These are phyloP conservation scores for Backusella macrospora DNA, from an alignment of 192 early-diverging fungal species.

Conservation along the genomic window DNA sequence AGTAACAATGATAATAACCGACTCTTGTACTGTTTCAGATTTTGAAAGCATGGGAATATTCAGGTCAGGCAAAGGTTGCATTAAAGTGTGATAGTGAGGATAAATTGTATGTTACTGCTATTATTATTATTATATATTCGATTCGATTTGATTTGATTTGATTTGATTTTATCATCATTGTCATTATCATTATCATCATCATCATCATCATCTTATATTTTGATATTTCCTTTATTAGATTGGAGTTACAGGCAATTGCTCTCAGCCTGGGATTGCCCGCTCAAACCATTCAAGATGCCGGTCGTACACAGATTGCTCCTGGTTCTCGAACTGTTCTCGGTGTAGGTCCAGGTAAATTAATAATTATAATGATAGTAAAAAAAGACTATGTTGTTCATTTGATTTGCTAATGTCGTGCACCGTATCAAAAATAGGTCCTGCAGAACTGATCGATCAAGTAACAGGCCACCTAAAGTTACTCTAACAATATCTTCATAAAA, in stretches of 20 bases:
- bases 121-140: background rate
- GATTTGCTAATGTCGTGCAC: background rate
- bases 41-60: conserved; percentile 69
- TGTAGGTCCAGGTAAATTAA: conserved; percentile 79
- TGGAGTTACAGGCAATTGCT: conserved; percentile 67
- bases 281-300: conserved; percentile 87
- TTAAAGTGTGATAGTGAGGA: conserved; percentile 77
- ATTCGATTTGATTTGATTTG: too few species aligned
- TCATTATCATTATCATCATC: too few species aligned
- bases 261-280: conserved; percentile 62
- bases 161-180: too few species aligned
- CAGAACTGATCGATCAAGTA: conserved; percentile 42
- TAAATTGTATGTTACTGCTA: conserved; percentile 61
- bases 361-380: background rate
- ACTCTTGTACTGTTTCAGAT: conserved; percentile 26
- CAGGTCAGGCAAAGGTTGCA: conserved; percentile 86
- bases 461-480: conserved; percentile 47
- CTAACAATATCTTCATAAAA: conserved; percentile 14
- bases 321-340: conserved; percentile 92
- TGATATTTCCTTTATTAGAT: conserved; percentile 47
- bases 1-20: background rate
- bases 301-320: conserved; percentile 88
- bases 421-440: conserved; percentile 33
- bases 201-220: background rate
- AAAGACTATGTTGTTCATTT: background rate